phyloP scores from a whole-genome alignment of 148 eudicot genomes.

The Limonium bicolor region DNA sequence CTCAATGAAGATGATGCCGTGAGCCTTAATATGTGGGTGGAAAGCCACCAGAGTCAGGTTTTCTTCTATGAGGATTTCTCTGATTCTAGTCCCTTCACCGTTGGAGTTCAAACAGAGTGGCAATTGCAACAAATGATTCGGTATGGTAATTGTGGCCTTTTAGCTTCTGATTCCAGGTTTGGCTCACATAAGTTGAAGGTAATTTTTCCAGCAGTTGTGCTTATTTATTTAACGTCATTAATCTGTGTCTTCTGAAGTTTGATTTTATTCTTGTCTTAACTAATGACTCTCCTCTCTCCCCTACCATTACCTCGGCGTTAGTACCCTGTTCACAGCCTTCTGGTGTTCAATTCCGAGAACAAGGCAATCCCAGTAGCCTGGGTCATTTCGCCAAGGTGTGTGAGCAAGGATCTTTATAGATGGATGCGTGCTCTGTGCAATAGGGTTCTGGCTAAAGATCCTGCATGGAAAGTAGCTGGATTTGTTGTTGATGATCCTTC shows the following conservation, averaged over 20 bases:
- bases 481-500: slow-evolving; percentile 82
- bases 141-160: slow-evolving; percentile 68
- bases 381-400: slow-evolving; percentile 68
- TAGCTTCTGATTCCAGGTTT: slow-evolving; percentile 70
- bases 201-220: slow-evolving; percentile 7
- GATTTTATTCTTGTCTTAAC: background rate
- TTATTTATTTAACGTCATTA: background rate
- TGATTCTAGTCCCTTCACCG: slow-evolving; percentile 49
- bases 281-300: slow-evolving; percentile 15
- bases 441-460: slow-evolving; percentile 60
- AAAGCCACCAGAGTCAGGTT: slow-evolving; percentile 46
- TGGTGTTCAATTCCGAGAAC: slow-evolving; percentile 89
- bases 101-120: slow-evolving; percentile 95
- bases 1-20: slow-evolving; percentile 74
- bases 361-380: slow-evolving; percentile 96
- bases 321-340: slow-evolving; percentile 86
- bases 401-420: slow-evolving; percentile 40
- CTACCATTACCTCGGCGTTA: too few relatives aligned
- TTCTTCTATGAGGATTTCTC: slow-evolving; percentile 80
- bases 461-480: slow-evolving; percentile 86
- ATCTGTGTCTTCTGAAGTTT: background rate
- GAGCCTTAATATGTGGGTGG: slow-evolving; percentile 79
- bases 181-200: slow-evolving; percentile 85
- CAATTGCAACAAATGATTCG: slow-evolving; percentile 94
- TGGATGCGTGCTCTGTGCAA: slow-evolving; percentile 97